These are phyloP conservation scores for Austroboletus festivus DNA, from an alignment of 768 basidiomycete genomes.

Conservation along the genomic window DNA sequence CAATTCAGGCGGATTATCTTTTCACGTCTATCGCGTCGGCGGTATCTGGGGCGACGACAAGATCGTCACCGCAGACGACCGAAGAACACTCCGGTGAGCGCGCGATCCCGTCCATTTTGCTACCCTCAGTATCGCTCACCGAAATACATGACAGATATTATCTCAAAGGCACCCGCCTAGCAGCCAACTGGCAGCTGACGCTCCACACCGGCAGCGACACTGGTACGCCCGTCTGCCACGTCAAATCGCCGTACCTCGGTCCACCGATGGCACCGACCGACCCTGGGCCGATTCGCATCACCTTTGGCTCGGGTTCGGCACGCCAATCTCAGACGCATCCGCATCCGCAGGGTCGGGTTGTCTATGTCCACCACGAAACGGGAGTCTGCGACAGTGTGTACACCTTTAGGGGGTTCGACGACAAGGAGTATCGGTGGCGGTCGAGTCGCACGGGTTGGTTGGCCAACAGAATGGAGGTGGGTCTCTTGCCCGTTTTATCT, in stretches of 20 bases:
- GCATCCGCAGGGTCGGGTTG: too few relatives aligned
- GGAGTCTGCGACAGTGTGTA: conserved; percentile 2
- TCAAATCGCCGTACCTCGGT: conserved; percentile 29
- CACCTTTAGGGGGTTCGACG: conserved; percentile 25
- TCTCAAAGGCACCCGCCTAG: conserved; percentile 16
- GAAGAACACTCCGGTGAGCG: conserved; percentile 24
- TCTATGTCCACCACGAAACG: conserved; percentile 12
- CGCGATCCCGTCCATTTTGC: too few relatives aligned
- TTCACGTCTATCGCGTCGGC: conserved; percentile 30
- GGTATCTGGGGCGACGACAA: conserved; percentile 29
- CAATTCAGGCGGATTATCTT: conserved; percentile 10
- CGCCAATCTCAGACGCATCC: too few relatives aligned
- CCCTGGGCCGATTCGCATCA: conserved; percentile 17
- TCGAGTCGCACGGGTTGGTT: conserved; percentile 10
- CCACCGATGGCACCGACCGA: conserved; percentile 15
- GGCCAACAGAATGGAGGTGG: conserved; percentile 19
- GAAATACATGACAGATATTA: conserved; percentile 23
- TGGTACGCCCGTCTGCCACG: conserved; percentile 23
- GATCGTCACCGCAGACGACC: conserved; percentile 27
- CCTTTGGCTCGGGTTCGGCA: conserved; percentile 11
- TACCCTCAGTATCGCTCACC: too few relatives aligned
- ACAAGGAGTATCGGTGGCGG: conserved; percentile 25
- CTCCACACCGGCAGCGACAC: conserved; percentile 18
- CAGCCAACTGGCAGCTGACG: conserved; percentile 20
- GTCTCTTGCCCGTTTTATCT: too few relatives aligned